Base-by-base conservation (phyloP, 106 monocot genomes). In the Dendrobium nobile region DNA sequence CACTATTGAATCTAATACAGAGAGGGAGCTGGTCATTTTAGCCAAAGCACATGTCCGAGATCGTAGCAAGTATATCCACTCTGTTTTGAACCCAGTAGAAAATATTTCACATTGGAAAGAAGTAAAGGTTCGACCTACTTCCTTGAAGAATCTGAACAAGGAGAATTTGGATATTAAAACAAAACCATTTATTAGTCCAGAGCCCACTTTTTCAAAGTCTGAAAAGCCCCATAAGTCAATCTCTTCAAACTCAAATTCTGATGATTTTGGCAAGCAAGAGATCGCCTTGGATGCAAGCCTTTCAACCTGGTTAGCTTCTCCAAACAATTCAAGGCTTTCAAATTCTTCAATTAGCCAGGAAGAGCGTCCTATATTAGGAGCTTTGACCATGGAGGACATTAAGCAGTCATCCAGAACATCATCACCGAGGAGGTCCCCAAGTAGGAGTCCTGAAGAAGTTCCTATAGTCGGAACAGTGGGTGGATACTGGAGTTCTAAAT, bases 281-380 rank as follows among this genome's bases (percentile, higher is more conserved):
- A 59, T 88, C 7, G 82, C 91, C 7, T 89, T 96, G 8, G 93
- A 96, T 58, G 80, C 93, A 2, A 96, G 96, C 82, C 96, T 96
- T 77, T 96, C 96, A 17, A 91, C 75, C 55, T 96, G 96, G 96
- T 75, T 96, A 75, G 75, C 79, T 7, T 82, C 88, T 2, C 55
- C 88, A 1, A 84, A 81, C 47, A 80, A 67, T n/a, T 89, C 89
- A 9, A 11, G 33, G 42, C 37, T 54, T 27, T 89, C 87, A 7
- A 85, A 77, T 31, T 85, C 92, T 2, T 67, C 88, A 0, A 3
- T 86, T 4, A 89, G 79, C 65, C 82, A 64, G 11, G 92, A 95
- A 1, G 95, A 95, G 0, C 77, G 91, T 15, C 95, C 95, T 0
- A 95, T 95, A 77, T 51, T 95, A 37, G 95, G 95, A n/a, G 93